phyloP scores from a whole-genome alignment of 1,139 yeast species.

The Protomyces inundatus region DNA sequence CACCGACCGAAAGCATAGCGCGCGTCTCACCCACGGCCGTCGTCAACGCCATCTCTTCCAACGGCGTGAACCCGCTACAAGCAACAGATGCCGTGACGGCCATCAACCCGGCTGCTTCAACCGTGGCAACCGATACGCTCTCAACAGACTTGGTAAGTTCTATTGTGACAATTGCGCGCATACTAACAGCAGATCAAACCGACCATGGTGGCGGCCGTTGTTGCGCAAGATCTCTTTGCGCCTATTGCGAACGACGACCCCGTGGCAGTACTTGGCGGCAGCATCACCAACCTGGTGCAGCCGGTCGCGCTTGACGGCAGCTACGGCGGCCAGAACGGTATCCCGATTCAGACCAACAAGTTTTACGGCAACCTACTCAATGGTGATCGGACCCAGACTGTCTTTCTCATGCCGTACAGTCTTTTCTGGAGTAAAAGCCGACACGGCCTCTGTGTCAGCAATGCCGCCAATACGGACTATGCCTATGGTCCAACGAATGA shows the following conservation, averaged over 20 bases:
- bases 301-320: background rate
- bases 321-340: slow-evolving; percentile 4
- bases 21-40: background rate
- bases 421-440: slow-evolving; percentile 48
- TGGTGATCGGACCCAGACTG: slow-evolving; percentile 48
- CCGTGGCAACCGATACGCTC: background rate
- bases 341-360: slow-evolving; percentile 56
- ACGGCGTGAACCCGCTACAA: background rate
- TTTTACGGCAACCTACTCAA: slow-evolving; percentile 62
- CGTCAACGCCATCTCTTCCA: background rate
- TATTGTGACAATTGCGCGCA: background rate
- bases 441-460: slow-evolving; percentile 59
- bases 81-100: slow-evolving; percentile 5
- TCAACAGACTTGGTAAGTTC: background rate
- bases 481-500: slow-evolving; percentile 35
- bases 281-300: background rate
- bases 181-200: slow-evolving; percentile 20
- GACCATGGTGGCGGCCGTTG: slow-evolving; percentile 14
- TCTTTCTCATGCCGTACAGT: slow-evolving; percentile 59
- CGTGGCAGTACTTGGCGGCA: slow-evolving; percentile 15
- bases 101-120: slow-evolving; percentile 2
- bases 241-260: slow-evolving; percentile 25
- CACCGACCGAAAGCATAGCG: background rate
- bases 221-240: slow-evolving; percentile 15
- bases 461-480: slow-evolving; percentile 48